phyloP scores from a whole-genome alignment of 2,329 filamentous ascomycete species.

The Penicillium sp. region DNA sequence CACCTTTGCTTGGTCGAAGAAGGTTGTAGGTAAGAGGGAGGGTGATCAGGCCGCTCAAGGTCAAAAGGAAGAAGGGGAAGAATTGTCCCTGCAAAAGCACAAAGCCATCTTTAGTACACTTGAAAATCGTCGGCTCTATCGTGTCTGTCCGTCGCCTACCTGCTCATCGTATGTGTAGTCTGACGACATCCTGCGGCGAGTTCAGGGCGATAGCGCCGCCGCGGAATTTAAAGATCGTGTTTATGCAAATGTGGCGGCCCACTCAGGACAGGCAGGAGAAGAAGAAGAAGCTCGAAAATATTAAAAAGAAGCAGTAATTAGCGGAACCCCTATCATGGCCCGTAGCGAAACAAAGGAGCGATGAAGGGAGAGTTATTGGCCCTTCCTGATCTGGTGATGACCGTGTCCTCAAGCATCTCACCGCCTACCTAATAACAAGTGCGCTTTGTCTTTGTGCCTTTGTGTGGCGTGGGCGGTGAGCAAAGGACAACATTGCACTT shows the following conservation, averaged over 20 bases:
- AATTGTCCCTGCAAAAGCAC: slow-evolving; percentile 72
- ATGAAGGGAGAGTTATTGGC: slow-evolving; percentile 22
- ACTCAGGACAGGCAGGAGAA: slow-evolving; percentile 4
- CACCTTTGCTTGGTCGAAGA: slow-evolving; percentile 71
- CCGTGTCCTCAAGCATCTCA: slow-evolving; percentile 37
- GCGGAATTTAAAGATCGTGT: slow-evolving; percentile 27
- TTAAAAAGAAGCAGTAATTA: neutral
- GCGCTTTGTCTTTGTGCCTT: slow-evolving; percentile 4
- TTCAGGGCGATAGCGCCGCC: slow-evolving; percentile 36
- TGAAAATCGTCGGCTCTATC: neutral
- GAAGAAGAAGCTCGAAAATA: neutral
- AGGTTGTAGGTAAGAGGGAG: slow-evolving; percentile 87
- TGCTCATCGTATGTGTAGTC: slow-evolving; percentile 99
- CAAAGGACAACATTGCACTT: slow-evolving; percentile 14
- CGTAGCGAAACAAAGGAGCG: slow-evolving; percentile 23
- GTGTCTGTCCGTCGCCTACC: slow-evolving; percentile 46
- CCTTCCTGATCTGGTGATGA: slow-evolving; percentile 38
- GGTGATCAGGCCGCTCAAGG: slow-evolving; percentile 81
- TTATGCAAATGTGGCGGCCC: slow-evolving; percentile 21
- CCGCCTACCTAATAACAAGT: slow-evolving; percentile 29
- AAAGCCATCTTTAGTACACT: neutral
- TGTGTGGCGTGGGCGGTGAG: slow-evolving; percentile 19
- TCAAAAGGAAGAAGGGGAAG: slow-evolving; percentile 98
- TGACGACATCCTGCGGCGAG: slow-evolving; percentile 63
- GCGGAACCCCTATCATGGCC: slow-evolving; percentile 13